Base-by-base conservation (phyloP, 768 basidiomycete species). In the Lepiota venenata region DNA sequence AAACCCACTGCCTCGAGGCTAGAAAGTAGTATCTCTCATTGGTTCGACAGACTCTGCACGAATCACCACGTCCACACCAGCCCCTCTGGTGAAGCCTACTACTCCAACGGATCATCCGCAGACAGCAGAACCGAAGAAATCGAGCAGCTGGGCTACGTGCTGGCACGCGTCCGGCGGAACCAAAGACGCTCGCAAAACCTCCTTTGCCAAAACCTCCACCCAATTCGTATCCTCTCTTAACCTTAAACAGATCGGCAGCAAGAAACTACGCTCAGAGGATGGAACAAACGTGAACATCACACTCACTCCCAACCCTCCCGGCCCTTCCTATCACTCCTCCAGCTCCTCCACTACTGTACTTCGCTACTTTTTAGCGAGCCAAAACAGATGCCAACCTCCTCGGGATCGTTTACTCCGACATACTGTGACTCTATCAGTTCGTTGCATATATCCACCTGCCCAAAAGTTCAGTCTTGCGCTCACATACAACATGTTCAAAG, bases 121-220 rank as follows among this genome's bases (percentile, higher is more conserved):
- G 25, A 25, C 5, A 47, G 25, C 25, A 25, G 25, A 25, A 25
- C 5, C 25, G 5, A 25, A 47, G 52, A 47, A 47, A 52, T 52
- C 1, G 35, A 46, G 27, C 52, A 53, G 35, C 29, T 37, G 9
- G 52, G 52, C 9, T 35, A n/a, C 12, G 22, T 37, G 2, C 52
- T 43, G 37, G 32, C 15, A 52, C n/a, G 44, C 51, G 15, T 53
- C 46, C 37, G 44, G 52, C 21, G 47, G 46, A 29, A 43, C 44
- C 10, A 16, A 44, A 35, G 51, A 52, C 16, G 42, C 51, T 3
- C 46, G 44, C 18, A 25, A 46, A 39, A 39, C 9, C 15, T 46
- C 12, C 5, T 53, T 53, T 38, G 25, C 45, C 37, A 53, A 53
- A 12, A 46, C 46, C 36, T 53, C 39, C 44, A 53, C 52, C 9